Conservation (phyloP, 139 green algal genomes). For the Chlamydomonas incerta region DNA sequence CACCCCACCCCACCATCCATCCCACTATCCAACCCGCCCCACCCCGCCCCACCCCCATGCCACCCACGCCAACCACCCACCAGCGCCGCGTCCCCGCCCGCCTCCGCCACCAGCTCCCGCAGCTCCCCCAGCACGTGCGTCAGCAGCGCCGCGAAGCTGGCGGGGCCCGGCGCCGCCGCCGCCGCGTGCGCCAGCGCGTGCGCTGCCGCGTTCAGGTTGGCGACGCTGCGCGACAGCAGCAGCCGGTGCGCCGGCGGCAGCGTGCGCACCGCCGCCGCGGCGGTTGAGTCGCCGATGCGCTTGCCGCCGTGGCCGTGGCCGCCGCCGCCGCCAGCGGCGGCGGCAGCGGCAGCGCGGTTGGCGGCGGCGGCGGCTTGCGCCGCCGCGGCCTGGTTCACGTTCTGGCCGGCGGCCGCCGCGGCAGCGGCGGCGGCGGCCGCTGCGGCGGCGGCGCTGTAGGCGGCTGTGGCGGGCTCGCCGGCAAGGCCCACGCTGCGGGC, state of each 20-base stretch:
- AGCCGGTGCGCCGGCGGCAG: neutral
- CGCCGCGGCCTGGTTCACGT: no score
- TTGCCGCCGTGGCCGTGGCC: no score
- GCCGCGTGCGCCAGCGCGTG: constrained; percentile 1
- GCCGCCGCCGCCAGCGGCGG: no score
- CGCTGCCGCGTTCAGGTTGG: constrained; percentile 1
- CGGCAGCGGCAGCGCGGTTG: neutral
- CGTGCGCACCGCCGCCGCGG: neutral
- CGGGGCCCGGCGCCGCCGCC: neutral
- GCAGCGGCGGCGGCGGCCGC: neutral
- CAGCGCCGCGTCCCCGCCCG: constrained; percentile 16
- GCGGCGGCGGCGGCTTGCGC: neutral
- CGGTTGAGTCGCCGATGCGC: neutral
- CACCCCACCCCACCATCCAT: neutral
- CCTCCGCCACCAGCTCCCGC: constrained; percentile 26
- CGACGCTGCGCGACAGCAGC: neutral
- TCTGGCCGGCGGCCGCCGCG: neutral
- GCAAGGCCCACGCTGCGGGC: neutral
- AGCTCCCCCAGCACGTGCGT: constrained; percentile 43
- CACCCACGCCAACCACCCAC: neutral
- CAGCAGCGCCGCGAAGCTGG: constrained; percentile 35
- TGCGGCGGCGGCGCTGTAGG: neutral
- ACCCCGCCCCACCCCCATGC: neutral
- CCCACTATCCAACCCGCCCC: neutral
- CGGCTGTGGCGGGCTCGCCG: neutral